These are phyloP conservation scores for Bjerkandera adusta DNA, from an alignment of 1,284 basidiomycete species.

Conservation along the genomic window DNA sequence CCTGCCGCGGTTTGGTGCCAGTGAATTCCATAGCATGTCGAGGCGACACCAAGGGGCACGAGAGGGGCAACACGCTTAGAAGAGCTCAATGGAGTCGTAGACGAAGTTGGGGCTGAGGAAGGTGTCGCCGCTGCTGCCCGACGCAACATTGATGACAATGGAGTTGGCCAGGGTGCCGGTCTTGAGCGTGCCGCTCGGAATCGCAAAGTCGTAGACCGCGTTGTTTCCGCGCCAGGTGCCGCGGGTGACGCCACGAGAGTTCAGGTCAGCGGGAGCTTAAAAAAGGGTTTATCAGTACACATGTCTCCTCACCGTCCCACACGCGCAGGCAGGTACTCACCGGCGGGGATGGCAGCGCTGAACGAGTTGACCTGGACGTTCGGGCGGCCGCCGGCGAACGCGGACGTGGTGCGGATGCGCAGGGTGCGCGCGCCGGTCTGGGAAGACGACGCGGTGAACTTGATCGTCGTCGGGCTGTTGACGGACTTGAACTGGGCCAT, in stretches of 20 bases:
- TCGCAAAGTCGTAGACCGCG: conserved; percentile 37
- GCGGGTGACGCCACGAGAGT: conserved; percentile 10
- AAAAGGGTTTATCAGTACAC: conserved; percentile 4
- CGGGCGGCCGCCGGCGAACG: too few species aligned
- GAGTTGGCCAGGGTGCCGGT: conserved; percentile 41
- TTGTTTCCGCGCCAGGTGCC: conserved; percentile 47
- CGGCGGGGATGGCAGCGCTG: conserved; percentile 35
- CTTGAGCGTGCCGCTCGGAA: conserved; percentile 40
- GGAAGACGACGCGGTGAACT: conserved; percentile 40
- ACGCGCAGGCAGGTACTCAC: too few species aligned
- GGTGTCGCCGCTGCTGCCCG: conserved; percentile 39
- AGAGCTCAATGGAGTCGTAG: conserved; percentile 43
- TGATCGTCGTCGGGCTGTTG: conserved; percentile 43
- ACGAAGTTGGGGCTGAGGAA: conserved; percentile 46
- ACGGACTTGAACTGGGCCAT: conserved; percentile 47
- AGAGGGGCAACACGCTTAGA: too few species aligned
- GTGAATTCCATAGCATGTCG: too few species aligned
- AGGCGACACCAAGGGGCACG: too few species aligned
- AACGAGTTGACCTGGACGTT: conserved; percentile 42
- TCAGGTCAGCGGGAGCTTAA: neutral
- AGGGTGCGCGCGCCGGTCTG: conserved; percentile 45
- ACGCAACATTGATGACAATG: conserved; percentile 40
- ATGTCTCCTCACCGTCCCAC: too few species aligned
- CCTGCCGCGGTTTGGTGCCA: too few species aligned
- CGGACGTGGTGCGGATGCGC: conserved; percentile 42